These are phyloP conservation scores for Shiraia bambusicola DNA, from an alignment of 2,329 filamentous ascomycete species.

Conservation along the genomic window DNA sequence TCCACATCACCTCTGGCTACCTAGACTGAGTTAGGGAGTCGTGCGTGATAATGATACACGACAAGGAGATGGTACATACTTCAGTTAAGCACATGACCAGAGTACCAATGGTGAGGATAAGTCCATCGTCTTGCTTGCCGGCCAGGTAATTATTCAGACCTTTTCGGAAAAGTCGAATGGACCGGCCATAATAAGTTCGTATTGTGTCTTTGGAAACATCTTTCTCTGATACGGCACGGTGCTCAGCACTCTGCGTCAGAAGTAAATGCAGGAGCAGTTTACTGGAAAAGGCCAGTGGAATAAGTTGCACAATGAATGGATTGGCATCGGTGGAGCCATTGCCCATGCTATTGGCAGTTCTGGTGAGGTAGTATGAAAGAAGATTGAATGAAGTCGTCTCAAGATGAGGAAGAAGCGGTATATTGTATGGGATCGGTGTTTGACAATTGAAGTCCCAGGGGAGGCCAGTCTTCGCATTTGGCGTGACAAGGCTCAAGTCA, in stretches of 20 bases:
- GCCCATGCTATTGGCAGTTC: slow-evolving; percentile 3
- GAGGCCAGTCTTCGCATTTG: background rate
- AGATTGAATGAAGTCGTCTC: background rate
- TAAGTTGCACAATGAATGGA: background rate
- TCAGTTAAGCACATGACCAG: slow-evolving; percentile 2
- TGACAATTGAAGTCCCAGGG: background rate
- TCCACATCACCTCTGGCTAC: background rate
- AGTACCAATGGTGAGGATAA: background rate
- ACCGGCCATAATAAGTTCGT: background rate
- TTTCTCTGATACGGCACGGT: background rate
- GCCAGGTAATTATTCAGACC: background rate
- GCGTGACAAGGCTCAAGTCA: background rate
- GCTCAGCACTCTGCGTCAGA: slow-evolving; percentile 1
- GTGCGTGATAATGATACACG: background rate
- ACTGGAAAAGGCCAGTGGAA: slow-evolving; percentile 2
- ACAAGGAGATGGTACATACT: background rate
- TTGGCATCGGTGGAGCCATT: slow-evolving; percentile 2
- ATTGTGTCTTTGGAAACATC: background rate
- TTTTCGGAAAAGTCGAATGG: background rate
- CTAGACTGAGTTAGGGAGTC: background rate
- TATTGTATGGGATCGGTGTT: background rate
- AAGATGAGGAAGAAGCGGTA: background rate
- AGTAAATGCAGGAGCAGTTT: background rate
- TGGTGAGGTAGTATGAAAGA: background rate
- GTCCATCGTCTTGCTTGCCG: background rate